phyloP scores from a whole-genome alignment of 345 rosid genomes.

The Nephelium lappaceum region DNA sequence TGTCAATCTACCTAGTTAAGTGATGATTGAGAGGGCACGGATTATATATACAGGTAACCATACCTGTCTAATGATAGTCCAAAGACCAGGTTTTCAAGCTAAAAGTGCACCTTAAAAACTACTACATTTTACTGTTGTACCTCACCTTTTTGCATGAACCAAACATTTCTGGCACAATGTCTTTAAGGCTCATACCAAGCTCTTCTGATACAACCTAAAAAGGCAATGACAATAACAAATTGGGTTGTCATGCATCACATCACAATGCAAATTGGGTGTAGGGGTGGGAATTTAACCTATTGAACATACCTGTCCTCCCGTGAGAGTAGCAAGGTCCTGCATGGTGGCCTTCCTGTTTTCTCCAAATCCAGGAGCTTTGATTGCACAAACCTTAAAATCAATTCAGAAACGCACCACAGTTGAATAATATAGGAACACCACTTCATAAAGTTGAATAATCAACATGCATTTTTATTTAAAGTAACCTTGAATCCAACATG shows the following conservation, averaged over 20 bases:
- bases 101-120: too few relatives aligned
- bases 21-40: neutral
- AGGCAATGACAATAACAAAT: neutral
- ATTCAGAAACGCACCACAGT: slow-evolving; percentile 6
- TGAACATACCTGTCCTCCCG: slow-evolving; percentile 43
- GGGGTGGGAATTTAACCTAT: neutral
- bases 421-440: neutral
- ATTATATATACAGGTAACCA: neutral
- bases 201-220: slow-evolving; percentile 38
- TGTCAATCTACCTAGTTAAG: too few relatives aligned
- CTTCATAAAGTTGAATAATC: neutral
- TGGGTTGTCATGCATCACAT: neutral
- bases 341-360: slow-evolving; percentile 46
- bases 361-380: slow-evolving; percentile 60
- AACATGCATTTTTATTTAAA: neutral
- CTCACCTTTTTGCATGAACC: slow-evolving; percentile 53
- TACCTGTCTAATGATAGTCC: neutral
- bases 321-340: slow-evolving; percentile 51
- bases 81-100: neutral
- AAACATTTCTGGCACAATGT: slow-evolving; percentile 38
- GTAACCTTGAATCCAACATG: slow-evolving; percentile 48
- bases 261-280: neutral
- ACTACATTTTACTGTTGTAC: neutral
- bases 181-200: slow-evolving; percentile 50
- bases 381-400: slow-evolving; percentile 42